Percentiles rank a stretch among this genome's conserved stretches.
These are phyloP conservation scores for Hyphodiscus sp. DNA, from an alignment of 2,329 filamentous ascomycete species.

Conservation along the genomic window DNA sequence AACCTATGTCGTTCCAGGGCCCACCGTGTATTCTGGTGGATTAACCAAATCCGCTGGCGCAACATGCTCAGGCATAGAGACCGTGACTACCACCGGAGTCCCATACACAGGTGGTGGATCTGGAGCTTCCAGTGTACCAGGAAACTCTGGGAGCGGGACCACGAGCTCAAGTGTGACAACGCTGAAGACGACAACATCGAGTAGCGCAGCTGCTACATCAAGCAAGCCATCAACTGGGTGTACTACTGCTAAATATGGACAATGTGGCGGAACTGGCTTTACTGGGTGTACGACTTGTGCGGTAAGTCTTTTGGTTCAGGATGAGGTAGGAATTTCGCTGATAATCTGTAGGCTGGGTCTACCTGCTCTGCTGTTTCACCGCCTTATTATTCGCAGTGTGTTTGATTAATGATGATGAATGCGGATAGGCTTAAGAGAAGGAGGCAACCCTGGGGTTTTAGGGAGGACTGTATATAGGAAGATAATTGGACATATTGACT, in stretches of 20 bases:
- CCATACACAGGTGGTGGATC: not conserved
- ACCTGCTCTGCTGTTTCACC: conserved; percentile 11
- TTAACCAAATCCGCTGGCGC: conserved; percentile 10
- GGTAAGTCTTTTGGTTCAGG: not conserved
- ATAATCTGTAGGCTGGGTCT: conserved; percentile 1
- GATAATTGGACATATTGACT: too few species aligned
- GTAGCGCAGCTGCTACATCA: not conserved
- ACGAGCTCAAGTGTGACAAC: not conserved
- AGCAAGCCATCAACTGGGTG: not conserved
- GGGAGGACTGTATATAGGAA: too few species aligned
- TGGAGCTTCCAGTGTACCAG: not conserved
- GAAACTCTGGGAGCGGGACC: not conserved
- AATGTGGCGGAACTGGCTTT: not conserved
- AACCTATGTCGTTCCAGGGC: conserved; percentile 28
- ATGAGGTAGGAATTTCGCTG: not conserved
- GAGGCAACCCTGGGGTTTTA: not conserved
- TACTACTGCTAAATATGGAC: not conserved
- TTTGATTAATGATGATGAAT: not conserved
- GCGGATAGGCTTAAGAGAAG: not conserved
- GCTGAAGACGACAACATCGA: not conserved
- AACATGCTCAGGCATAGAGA: conserved; percentile 10
- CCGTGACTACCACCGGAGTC: conserved; percentile 7
- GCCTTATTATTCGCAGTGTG: conserved; percentile 8
- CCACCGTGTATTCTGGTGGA: conserved; percentile 22
- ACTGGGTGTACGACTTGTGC: conserved; percentile 4